Evolutionary conservation across 73 alveolate genomes (phyloP).

Genomic region (Durusdinium trenchii): DNA sequence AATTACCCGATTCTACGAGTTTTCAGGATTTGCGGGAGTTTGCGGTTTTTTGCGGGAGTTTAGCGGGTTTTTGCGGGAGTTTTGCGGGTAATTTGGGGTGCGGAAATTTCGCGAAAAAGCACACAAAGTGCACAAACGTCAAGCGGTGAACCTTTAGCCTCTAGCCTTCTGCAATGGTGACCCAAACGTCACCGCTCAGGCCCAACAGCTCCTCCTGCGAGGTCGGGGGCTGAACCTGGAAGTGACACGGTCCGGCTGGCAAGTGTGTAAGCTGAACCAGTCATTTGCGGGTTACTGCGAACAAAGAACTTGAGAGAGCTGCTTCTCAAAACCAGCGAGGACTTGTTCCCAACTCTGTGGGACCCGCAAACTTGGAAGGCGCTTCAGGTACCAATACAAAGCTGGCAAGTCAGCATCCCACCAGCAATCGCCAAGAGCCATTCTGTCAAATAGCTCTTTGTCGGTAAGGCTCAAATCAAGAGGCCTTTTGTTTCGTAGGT

Average conservation of each 20-base stretch:
- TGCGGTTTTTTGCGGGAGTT: constrained; percentile 68
- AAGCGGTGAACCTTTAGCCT: no score
- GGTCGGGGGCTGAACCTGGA: neutral
- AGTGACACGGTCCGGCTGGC: neutral
- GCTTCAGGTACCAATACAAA: neutral
- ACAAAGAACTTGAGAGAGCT: neutral
- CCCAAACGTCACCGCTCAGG: neutral
- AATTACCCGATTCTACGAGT: neutral
- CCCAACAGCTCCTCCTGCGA: neutral
- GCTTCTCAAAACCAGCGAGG: neutral
- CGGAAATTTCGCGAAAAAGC: neutral
- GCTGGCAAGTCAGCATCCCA: neutral
- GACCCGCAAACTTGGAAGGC: neutral
- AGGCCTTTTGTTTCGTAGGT: neutral
- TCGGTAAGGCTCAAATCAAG: neutral
- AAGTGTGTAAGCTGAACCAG: neutral
- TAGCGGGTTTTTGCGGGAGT: constrained; percentile 60
- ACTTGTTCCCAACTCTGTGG: neutral
- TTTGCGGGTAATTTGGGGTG: constrained; percentile 69
- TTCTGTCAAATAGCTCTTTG: neutral
- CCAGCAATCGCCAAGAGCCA: neutral
- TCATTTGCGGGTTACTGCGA: neutral
- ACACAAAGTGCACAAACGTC: neutral
- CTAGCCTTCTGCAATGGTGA: neutral
- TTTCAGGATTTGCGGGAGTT: constrained; percentile 59